These are phyloP conservation scores for Chlorella sp. DNA, from an alignment of 139 green algal species.

Conservation along the genomic window DNA sequence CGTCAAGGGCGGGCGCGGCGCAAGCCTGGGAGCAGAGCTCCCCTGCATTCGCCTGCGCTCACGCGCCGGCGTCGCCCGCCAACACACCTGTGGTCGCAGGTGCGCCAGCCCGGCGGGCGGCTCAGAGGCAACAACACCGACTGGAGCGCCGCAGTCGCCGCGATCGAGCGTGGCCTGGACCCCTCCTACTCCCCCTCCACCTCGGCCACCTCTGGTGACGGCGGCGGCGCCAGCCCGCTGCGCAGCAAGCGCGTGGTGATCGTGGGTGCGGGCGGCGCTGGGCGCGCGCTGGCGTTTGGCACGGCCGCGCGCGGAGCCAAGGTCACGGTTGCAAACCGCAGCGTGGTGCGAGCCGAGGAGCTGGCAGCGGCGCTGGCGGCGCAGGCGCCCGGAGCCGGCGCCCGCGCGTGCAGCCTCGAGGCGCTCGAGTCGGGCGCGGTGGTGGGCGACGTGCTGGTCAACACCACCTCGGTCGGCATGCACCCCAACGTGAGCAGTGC, in stretches of 20 bases:
- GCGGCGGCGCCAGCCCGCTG: constrained; percentile 44
- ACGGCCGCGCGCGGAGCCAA: constrained; percentile 63
- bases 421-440: constrained; percentile 43
- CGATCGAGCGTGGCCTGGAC: constrained; percentile 81
- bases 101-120: constrained; percentile 49
- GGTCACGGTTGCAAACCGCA: constrained; percentile 81
- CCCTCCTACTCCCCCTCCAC: background rate
- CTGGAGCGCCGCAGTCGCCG: constrained; percentile 85
- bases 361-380: constrained; percentile 60
- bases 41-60: too few species aligned
- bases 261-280: constrained; percentile 93
- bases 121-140: constrained; percentile 96
- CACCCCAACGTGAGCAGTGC: constrained; percentile 70
- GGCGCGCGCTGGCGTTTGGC: constrained; percentile 90
- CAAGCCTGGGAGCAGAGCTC: too few species aligned
- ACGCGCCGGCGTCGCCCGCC: too few species aligned
- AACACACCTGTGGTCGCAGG: too few species aligned
- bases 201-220: background rate
- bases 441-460: constrained; percentile 85
- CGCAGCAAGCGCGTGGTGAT: constrained; percentile 84
- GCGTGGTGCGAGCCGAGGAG: constrained; percentile 56
- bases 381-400: background rate
- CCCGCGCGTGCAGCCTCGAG: constrained; percentile 23
- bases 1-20: too few species aligned
- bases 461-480: constrained; percentile 97